These are phyloP conservation scores for Oryza punctata DNA, from an alignment of 176 grass and related monocot genomes.

Conservation along the genomic window DNA sequence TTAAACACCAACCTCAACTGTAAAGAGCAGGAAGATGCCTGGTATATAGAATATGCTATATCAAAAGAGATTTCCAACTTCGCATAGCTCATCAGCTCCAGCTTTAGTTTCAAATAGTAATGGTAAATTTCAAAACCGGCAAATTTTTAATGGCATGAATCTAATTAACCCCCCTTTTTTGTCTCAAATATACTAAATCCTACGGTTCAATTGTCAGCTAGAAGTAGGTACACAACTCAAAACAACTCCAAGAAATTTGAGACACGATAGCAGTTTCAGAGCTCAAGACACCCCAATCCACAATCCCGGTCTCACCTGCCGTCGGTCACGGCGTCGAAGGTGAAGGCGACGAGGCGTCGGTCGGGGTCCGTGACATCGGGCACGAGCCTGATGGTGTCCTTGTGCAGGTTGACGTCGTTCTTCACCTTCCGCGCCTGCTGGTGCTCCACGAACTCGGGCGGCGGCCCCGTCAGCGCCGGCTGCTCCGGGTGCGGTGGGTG, in stretches of 20 bases:
- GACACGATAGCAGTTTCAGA: not conserved
- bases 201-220: not conserved
- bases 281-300: not conserved
- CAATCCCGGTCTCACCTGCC: conserved; percentile 53
- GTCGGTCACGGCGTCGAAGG: conserved; percentile 74
- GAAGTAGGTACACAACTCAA: not conserved
- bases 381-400: conserved; percentile 79
- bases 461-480: conserved; percentile 34
- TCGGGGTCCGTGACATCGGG: conserved; percentile 58
- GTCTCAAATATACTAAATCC: not conserved
- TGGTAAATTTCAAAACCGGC: no score
- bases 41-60: not conserved
- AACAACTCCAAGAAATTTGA: conserved; percentile 17
- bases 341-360: conserved; percentile 73
- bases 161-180: no score
- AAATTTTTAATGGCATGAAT: no score
- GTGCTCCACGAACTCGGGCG: conserved; percentile 72
- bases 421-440: conserved; percentile 81
- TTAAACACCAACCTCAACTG: not conserved
- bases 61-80: conserved; percentile 11
- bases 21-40: not conserved
- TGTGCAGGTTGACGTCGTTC: conserved; percentile 92
- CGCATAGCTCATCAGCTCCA: not conserved
- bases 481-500: conserved; percentile 30
- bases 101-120: no score